Base-by-base conservation (phyloP, 2,329 filamentous ascomycete genomes). In the Penicillium sp. region DNA sequence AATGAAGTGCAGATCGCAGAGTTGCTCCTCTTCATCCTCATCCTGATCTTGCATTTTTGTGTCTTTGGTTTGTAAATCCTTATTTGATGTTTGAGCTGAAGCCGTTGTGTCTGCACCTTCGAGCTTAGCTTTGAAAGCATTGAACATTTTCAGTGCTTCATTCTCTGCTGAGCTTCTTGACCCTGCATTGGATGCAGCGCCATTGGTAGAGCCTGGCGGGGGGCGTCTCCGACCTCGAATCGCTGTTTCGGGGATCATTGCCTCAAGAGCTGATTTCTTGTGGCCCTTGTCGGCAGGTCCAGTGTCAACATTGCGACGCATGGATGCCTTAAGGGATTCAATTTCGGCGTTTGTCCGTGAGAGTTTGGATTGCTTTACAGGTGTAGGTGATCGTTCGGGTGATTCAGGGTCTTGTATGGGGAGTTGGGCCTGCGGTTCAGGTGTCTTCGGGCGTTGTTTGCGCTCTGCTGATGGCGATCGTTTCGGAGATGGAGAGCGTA, bases 1-100 rank as follows among this genome's bases (percentile, higher is more conserved):
- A 61, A 99, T 96, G 74, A 98, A 99, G 73, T 99, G 95, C 35
- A 99, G 78, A 72, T 98, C 95, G 70, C 95, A 99, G 4, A 96
- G 81, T 49, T 83, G 83, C 71, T 96, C 91, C 39, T 89, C 87
- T 19, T 82, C 81, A 8, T 67, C 62, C 48, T 58, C 58, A 19
- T 67, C 57, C 13, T 62, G 47, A 29, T 48, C 27, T 53, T 56
- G 52, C 13, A 35, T 50, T 31, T 56, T 46, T 11, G 33, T 50
- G 24, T 63, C 48, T 50, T 63, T 53, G 10, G 61, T 43, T 44
- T 48, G 47, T 7, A 43, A 33, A 27, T 56, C 61, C 37, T 48
- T 51, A 26, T 54, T 45, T 41, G 63, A 62, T 48, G 29, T 22
- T 59, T 29, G 70, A 73, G 31, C 29, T 10, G 77, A 73, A 3